Evolutionary conservation across 2,329 filamentous ascomycete species (phyloP).

Genomic region (Neofusicoccum sp.): DNA sequence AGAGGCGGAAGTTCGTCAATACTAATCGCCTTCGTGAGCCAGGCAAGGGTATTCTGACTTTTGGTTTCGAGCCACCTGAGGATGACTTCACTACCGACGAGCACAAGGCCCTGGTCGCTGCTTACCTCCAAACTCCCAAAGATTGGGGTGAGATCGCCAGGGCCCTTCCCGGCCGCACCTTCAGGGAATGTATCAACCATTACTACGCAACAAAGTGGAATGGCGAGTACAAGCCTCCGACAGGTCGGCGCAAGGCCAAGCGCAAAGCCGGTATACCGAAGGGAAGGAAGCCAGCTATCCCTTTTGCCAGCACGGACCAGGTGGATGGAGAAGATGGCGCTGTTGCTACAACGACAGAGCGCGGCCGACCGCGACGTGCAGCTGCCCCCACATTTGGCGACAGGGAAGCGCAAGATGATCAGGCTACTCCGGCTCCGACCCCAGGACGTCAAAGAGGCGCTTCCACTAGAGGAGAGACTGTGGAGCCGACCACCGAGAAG

Average conservation of each 20-base stretch:
- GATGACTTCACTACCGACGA: slow-evolving; percentile 78
- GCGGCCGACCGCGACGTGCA: slow-evolving; percentile 53
- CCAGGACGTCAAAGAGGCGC: slow-evolving; percentile 58
- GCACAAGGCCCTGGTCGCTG: slow-evolving; percentile 69
- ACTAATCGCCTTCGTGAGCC: slow-evolving; percentile 66
- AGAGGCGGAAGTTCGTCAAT: slow-evolving; percentile 64
- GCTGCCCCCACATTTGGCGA: slow-evolving; percentile 74
- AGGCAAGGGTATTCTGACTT: slow-evolving; percentile 68
- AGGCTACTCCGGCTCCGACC: slow-evolving; percentile 52
- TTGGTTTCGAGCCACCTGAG: slow-evolving; percentile 71
- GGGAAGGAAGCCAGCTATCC: slow-evolving; percentile 6
- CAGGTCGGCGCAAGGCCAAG: slow-evolving; percentile 13
- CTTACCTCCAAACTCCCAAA: slow-evolving; percentile 74
- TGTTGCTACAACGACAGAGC: slow-evolving; percentile 47
- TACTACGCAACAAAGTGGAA: slow-evolving; percentile 81
- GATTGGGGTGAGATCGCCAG: slow-evolving; percentile 80
- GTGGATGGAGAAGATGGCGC: slow-evolving; percentile 41
- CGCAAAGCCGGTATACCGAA: slow-evolving; percentile 9
- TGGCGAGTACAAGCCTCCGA: slow-evolving; percentile 66
- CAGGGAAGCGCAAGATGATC: slow-evolving; percentile 58
- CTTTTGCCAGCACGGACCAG: slow-evolving; percentile 50
- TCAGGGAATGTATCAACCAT: slow-evolving; percentile 80
- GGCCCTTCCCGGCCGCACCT: slow-evolving; percentile 67
- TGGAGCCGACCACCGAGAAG: slow-evolving; percentile 31
- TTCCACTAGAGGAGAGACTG: slow-evolving; percentile 11